Percentiles rank a stretch among this genome's conserved stretches.
These are phyloP conservation scores for Gossypium schwendimanii DNA, from an alignment of 441 rosid species.

Conservation along the genomic window DNA sequence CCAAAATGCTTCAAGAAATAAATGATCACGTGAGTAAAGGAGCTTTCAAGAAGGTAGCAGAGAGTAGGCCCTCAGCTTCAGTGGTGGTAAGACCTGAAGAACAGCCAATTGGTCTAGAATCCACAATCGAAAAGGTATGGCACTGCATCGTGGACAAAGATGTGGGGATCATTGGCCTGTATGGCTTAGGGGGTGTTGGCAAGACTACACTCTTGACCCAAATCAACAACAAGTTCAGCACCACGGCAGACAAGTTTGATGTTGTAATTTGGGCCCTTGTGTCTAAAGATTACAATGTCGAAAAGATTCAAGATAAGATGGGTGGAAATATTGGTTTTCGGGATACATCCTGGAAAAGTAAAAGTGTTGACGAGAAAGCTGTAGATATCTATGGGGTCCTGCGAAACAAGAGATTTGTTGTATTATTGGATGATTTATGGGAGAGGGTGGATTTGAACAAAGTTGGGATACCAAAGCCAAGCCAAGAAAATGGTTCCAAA, in stretches of 20 bases:
- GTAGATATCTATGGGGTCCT: neutral
- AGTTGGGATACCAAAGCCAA: conserved; percentile 26
- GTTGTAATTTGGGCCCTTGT: conserved; percentile 23
- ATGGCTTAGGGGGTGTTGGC: conserved; percentile 34
- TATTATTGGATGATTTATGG: conserved; percentile 16
- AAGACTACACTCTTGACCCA: conserved; percentile 30
- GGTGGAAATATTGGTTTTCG: neutral
- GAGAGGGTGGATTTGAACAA: neutral
- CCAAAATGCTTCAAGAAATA: neutral
- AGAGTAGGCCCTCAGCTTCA: neutral
- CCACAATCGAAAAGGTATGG: neutral
- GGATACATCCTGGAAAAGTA: conserved; percentile 6
- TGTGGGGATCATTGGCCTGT: conserved; percentile 15
- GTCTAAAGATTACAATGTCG: conserved; percentile 17
- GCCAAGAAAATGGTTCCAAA: conserved; percentile 20
- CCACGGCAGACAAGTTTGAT: neutral
- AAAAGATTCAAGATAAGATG: conserved; percentile 17
- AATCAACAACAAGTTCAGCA: conserved; percentile 20
- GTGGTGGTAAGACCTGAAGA: neutral
- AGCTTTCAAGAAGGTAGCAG: neutral
- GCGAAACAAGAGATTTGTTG: conserved; percentile 21
- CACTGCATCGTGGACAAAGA: neutral
- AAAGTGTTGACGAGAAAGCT: conserved; percentile 8
- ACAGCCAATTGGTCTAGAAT: neutral
- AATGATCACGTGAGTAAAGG: neutral